Evolutionary conservation across 2,329 filamentous ascomycete species (phyloP).

Genomic region (Rhexocercosporidium sp.): DNA sequence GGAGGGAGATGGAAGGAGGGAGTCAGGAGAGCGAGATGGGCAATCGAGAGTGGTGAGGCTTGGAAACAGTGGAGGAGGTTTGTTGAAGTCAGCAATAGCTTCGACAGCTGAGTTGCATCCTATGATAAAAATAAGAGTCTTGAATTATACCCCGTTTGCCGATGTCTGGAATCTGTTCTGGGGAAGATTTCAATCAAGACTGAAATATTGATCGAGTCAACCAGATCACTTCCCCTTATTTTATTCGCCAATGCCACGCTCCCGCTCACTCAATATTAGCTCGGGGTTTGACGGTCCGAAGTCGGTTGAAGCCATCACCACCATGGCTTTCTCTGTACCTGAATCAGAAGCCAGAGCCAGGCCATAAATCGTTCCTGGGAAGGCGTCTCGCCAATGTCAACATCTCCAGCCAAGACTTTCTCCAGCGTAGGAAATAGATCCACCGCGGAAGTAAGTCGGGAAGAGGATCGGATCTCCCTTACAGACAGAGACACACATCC

Average conservation of each 20-base stretch:
- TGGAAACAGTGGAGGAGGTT: slow-evolving; percentile 83
- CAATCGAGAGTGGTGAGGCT: slow-evolving; percentile 85
- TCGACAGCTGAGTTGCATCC: slow-evolving; percentile 18
- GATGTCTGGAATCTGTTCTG: background rate
- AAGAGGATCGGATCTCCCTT: slow-evolving; percentile 2
- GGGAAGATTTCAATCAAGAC: background rate
- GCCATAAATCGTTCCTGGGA: background rate
- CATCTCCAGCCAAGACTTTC: background rate
- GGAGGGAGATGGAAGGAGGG: slow-evolving; percentile 95
- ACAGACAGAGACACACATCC: no score
- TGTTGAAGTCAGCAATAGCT: slow-evolving; percentile 68
- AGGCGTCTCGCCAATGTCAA: background rate
- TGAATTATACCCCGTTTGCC: background rate
- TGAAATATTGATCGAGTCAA: background rate
- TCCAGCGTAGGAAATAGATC: background rate
- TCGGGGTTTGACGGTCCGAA: slow-evolving; percentile 31
- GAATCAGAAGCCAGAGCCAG: background rate
- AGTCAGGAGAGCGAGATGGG: slow-evolving; percentile 84
- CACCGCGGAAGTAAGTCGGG: background rate
- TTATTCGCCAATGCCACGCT: slow-evolving; percentile 1
- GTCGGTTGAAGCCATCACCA: slow-evolving; percentile 16
- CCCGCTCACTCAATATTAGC: background rate
- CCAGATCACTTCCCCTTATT: background rate
- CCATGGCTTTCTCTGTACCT: background rate
- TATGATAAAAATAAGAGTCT: background rate